phyloP scores from a whole-genome alignment of 148 eudicot genomes.

The Silene uniflora region DNA sequence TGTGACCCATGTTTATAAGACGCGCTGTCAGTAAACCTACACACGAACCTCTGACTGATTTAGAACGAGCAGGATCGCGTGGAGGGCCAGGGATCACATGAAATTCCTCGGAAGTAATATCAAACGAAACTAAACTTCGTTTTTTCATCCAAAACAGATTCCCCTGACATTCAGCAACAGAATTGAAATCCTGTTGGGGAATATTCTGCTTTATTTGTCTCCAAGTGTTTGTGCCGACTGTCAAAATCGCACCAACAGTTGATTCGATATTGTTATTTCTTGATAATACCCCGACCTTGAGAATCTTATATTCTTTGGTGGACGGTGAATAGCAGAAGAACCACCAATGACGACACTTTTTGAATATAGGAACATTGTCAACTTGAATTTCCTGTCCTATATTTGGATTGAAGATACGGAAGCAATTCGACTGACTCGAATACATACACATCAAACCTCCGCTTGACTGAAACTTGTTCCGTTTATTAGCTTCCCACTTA shows the following conservation, averaged over 20 bases:
- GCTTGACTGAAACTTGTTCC: background rate
- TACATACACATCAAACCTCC: background rate
- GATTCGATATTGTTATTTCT: too few species aligned
- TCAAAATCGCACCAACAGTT: background rate
- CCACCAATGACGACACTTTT: too few species aligned
- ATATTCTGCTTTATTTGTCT: background rate
- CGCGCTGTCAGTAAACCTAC: background rate
- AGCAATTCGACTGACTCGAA: background rate
- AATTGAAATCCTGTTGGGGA: background rate
- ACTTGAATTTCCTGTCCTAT: background rate
- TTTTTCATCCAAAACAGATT: background rate
- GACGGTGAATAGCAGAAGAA: background rate
- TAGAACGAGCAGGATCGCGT: too few species aligned
- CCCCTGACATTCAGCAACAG: background rate
- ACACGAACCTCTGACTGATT: too few species aligned
- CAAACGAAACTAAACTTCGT: too few species aligned
- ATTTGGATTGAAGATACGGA: background rate
- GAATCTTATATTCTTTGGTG: slow-evolving; percentile 4
- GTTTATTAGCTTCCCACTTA: too few species aligned
- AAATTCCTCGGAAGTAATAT: background rate
- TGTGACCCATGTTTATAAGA: background rate
- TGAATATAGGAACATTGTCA: background rate
- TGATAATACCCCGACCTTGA: background rate
- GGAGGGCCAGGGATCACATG: too few species aligned
- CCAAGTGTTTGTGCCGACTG: background rate